Conservation (phyloP, 2,329 filamentous ascomycete genomes). For the Diaporthe humulicola region DNA sequence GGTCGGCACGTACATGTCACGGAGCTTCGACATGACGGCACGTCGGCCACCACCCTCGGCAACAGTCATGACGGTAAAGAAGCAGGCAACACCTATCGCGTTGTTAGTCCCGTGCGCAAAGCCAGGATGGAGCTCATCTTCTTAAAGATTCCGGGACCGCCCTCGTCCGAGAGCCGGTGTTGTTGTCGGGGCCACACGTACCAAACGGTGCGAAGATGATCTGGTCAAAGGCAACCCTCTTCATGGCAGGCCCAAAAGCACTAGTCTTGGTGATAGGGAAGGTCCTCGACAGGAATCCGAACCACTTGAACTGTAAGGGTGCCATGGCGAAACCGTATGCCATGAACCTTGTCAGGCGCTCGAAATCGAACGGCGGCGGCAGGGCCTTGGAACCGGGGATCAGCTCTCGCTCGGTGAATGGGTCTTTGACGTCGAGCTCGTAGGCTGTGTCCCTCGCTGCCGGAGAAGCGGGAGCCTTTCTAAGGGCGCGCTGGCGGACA, state of each 20-base stretch:
- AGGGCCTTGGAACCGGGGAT: slow-evolving; percentile 73
- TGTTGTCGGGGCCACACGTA: slow-evolving; percentile 52
- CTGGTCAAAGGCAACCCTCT: slow-evolving; percentile 93
- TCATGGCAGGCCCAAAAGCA: slow-evolving; percentile 83
- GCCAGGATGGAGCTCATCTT: background rate
- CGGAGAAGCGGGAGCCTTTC: slow-evolving; percentile 71
- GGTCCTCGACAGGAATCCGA: slow-evolving; percentile 82
- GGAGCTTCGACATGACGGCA: slow-evolving; percentile 85
- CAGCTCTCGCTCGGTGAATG: slow-evolving; percentile 73
- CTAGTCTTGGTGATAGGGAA: slow-evolving; percentile 88
- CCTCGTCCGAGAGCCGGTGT: slow-evolving; percentile 43
- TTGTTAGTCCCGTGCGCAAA: background rate
- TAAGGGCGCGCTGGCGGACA: slow-evolving; percentile 76
- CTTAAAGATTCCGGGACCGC: background rate
- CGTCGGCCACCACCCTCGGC: slow-evolving; percentile 90
- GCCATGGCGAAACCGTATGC: slow-evolving; percentile 97
- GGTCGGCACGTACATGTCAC: slow-evolving; percentile 93
- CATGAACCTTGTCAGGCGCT: slow-evolving; percentile 95
- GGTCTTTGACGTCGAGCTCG: slow-evolving; percentile 86
- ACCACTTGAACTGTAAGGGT: slow-evolving; percentile 96
- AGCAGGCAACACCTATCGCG: slow-evolving; percentile 75
- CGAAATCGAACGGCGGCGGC: slow-evolving; percentile 93
- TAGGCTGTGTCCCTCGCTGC: slow-evolving; percentile 82
- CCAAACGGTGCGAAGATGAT: slow-evolving; percentile 92
- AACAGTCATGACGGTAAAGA: slow-evolving; percentile 97